These are phyloP conservation scores for Gossypium gossypioides DNA, from an alignment of 441 rosid genomes.

Conservation along the genomic window DNA sequence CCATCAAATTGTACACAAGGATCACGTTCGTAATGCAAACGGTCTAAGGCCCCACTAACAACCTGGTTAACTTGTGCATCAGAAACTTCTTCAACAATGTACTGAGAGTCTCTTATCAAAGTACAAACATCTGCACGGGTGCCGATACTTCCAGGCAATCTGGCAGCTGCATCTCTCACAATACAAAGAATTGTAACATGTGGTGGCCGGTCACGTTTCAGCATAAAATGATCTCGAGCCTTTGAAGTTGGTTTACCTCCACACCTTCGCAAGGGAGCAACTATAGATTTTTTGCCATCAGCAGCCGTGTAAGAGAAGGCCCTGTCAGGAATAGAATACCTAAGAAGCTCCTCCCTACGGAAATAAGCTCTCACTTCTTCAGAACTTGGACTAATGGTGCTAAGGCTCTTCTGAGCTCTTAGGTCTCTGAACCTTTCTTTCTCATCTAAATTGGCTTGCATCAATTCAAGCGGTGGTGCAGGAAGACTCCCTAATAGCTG, in stretches of 20 bases:
- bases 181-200: conserved; percentile 97
- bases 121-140: conserved; percentile 99
- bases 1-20: conserved; percentile 94
- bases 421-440: conserved; percentile 96
- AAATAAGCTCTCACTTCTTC: conserved; percentile 90
- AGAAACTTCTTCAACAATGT: conserved; percentile 80
- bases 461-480: conserved; percentile 74
- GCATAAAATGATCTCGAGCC: conserved; percentile 98
- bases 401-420: conserved; percentile 97
- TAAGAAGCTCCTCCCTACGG: conserved; percentile 79
- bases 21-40: conserved; percentile 95
- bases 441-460: conserved; percentile 84
- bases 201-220: conserved; percentile 97
- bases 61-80: conserved; percentile 93
- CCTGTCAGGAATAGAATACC: conserved; percentile 97
- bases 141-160: conserved; percentile 97
- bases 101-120: conserved; percentile 88
- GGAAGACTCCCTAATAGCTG: conserved; percentile 96
- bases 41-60: conserved; percentile 98
- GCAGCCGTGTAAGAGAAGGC: conserved; percentile 96
- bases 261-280: conserved; percentile 97
- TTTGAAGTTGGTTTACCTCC: conserved; percentile 99
- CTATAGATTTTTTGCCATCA: conserved; percentile 92
- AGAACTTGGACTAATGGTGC: conserved; percentile 66
- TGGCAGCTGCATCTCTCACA: conserved; percentile 96